These are phyloP conservation scores for Magnaporthiopsis rhizophila DNA, from an alignment of 2,329 filamentous ascomycete genomes.

Conservation along the genomic window DNA sequence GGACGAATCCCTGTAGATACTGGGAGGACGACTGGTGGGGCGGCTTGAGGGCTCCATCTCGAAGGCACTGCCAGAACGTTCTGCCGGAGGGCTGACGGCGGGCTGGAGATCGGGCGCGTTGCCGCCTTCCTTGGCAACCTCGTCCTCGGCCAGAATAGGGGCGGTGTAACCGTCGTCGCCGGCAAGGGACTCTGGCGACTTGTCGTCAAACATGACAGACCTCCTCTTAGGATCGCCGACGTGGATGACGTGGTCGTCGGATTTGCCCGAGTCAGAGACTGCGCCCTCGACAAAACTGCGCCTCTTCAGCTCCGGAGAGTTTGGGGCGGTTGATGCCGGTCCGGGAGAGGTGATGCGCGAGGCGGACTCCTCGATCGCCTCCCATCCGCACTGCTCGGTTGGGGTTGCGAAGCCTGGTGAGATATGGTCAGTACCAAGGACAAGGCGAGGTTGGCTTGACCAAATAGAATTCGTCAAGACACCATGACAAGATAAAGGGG, in stretches of 20 bases:
- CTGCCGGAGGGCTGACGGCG: constrained; percentile 68
- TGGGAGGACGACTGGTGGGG: constrained; percentile 35
- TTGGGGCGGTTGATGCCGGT: constrained; percentile 37
- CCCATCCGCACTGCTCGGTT: constrained; percentile 83
- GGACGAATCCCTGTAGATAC: constrained; percentile 47
- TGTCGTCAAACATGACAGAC: constrained; percentile 36
- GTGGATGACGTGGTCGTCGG: constrained; percentile 61
- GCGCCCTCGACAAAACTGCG: constrained; percentile 17
- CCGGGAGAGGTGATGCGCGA: constrained; percentile 67
- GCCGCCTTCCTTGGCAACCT: constrained; percentile 63
- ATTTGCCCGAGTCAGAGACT: constrained; percentile 23
- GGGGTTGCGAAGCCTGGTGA: constrained; percentile 63
- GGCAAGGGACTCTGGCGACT: constrained; percentile 21
- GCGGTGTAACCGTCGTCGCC: constrained; percentile 57
- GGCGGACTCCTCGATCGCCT: constrained; percentile 76
- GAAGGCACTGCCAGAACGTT: constrained; percentile 52
- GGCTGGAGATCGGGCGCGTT: constrained; percentile 64
- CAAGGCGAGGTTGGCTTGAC: neutral
- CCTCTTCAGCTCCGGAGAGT: constrained; percentile 24
- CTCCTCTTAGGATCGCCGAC: constrained; percentile 57
- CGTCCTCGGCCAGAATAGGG: constrained; percentile 84
- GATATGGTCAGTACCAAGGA: neutral
- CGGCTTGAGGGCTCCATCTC: constrained; percentile 33
- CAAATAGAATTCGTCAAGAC: constrained; percentile 37
- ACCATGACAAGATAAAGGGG: too few relatives aligned